Conservation (phyloP, 1,139 yeast genomes). For the Kazachstania sp. region DNA sequence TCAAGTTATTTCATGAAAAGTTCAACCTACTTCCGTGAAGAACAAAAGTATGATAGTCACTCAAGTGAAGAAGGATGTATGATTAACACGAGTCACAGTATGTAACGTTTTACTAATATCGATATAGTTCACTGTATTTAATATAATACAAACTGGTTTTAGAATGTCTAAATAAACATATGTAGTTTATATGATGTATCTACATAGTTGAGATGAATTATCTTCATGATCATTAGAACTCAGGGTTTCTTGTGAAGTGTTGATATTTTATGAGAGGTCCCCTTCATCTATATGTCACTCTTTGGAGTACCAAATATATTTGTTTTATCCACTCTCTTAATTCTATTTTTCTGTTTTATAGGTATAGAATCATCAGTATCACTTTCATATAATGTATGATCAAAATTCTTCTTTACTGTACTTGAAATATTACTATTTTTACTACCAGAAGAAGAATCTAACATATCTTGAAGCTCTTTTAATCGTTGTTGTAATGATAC, state of each 20-base stretch:
- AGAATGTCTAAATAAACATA: not conserved
- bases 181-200: too few species aligned
- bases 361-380: not conserved
- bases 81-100: too few species aligned
- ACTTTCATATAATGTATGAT: not conserved
- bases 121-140: not conserved
- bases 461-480: slow-evolving; percentile 14
- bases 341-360: not conserved
- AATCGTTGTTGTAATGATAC: slow-evolving; percentile 25
- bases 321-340: slow-evolving; percentile 2
- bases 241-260: too few species aligned
- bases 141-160: not conserved
- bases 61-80: too few species aligned
- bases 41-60: too few species aligned
- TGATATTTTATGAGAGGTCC: too few species aligned
- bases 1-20: too few species aligned
- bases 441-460: slow-evolving; percentile 5
- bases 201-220: too few species aligned
- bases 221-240: too few species aligned
- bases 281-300: not conserved
- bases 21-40: too few species aligned
- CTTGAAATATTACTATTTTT: not conserved
- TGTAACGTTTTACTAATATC: too few species aligned
- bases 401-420: not conserved
- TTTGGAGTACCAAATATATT: slow-evolving; percentile 5